Evolutionary conservation across 1,284 basidiomycete species (phyloP).

Genomic region (Sanghuangporus sanghuang): DNA sequence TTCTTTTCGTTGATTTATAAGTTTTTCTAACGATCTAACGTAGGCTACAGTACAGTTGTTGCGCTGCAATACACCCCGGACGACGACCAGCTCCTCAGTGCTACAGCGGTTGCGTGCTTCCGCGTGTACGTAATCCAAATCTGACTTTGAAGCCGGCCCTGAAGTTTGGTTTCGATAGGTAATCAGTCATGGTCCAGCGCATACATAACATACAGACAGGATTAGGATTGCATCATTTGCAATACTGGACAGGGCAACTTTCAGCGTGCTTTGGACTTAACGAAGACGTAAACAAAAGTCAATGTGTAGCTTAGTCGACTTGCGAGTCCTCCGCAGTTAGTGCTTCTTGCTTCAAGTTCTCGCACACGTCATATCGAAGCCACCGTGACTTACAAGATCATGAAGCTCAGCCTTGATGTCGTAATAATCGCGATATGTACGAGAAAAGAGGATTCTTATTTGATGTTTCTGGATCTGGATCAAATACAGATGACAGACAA

Average conservation of each 20-base stretch:
- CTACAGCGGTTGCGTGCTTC: background rate
- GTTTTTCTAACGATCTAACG: background rate
- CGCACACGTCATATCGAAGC: too few species aligned
- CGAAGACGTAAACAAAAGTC: too few species aligned
- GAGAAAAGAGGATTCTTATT: background rate
- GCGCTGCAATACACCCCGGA: background rate
- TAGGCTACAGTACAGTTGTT: slow-evolving; percentile 6
- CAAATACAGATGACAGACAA: background rate
- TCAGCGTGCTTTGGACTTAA: too few species aligned
- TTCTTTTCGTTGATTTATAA: background rate
- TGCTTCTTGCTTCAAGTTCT: too few species aligned
- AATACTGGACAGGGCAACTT: too few species aligned
- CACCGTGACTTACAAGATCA: too few species aligned
- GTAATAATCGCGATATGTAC: background rate
- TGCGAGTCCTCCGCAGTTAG: too few species aligned
- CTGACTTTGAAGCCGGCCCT: background rate
- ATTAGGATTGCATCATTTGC: too few species aligned
- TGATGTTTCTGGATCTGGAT: background rate
- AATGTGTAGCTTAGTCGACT: too few species aligned
- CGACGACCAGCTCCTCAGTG: background rate
- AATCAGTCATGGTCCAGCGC: too few species aligned
- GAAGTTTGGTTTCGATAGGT: background rate
- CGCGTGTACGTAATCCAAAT: background rate
- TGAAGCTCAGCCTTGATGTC: too few species aligned
- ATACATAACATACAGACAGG: background rate